Evolutionary conservation across 176 grass and related monocot genomes (phyloP).

Genomic region (Oryza officinalis): DNA sequence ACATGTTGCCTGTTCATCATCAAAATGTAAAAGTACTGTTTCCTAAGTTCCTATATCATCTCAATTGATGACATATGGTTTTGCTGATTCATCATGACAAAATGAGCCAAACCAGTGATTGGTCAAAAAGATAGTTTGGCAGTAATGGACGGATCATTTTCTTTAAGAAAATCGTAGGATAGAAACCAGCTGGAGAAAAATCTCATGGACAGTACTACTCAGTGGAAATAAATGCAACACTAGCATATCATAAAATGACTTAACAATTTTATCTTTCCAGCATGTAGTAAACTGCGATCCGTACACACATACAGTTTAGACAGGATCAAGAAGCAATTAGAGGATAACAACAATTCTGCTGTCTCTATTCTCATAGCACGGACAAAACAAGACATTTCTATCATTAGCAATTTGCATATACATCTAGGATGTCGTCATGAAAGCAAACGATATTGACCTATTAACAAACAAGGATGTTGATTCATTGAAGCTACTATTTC

Average conservation of each 20-base stretch:
- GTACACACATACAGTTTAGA: neutral
- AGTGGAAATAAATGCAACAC: neutral
- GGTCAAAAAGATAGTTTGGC: neutral
- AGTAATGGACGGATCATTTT: neutral
- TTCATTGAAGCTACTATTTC: constrained; percentile 41
- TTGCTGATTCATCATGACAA: neutral
- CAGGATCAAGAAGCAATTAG: constrained; percentile 4
- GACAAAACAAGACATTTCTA: constrained; percentile 16
- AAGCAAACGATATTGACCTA: constrained; percentile 43
- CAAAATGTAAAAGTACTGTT: neutral
- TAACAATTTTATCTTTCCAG: neutral
- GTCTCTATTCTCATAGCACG: neutral
- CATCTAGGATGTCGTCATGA: constrained; percentile 16
- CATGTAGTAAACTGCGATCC: constrained; percentile 18
- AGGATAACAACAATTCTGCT: constrained; percentile 9
- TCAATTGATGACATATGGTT: neutral
- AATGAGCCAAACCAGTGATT: neutral
- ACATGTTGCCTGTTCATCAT: neutral
- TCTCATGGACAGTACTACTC: neutral
- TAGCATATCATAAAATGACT: neutral
- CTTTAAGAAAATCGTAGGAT: neutral
- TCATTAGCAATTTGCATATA: constrained; percentile 38
- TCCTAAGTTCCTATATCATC: constrained; percentile 7
- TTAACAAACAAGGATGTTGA: constrained; percentile 56
- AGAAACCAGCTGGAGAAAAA: neutral